Evolutionary conservation across 306 rosid species (phyloP), one percentile per base, ranked within the genome.

Genomic region (Pyrus pyrifolia): DNA sequence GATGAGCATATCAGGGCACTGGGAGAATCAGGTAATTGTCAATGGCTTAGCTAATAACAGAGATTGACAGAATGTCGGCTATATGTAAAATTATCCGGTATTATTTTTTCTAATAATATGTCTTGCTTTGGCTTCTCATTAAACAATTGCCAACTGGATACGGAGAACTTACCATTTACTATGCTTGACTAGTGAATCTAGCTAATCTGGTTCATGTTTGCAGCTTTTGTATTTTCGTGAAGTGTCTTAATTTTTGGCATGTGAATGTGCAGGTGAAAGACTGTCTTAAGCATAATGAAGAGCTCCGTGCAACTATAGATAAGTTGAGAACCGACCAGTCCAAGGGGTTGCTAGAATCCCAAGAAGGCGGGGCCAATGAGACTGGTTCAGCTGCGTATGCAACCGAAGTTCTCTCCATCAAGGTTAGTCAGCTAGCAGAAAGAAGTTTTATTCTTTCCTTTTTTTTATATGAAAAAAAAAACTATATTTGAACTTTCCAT

Each of bases 211-310:
- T 63, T 51, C 11, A 63, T 29, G 10, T 13, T 51, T 25, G 12
- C 5, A 3, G 4, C 42, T 38, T 38, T 30, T 33, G 27, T 76
- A n/a, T 67, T 53, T 68, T 70, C 38, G 17, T 45, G 14, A 25
- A 7, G 10, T 40, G 64, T 72, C 46, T 57, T 73, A 70, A 27
- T 23, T 23, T 70, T n/a, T 51, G 29, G 69, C 73, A 10, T 75
- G 78, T 67, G 70, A 71, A 79, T 81, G 78, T 79, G 73, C 81
- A 92, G 98, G 95, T 94, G 84, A 91, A 89, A 81, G 93, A 90
- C 73, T 92, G 98, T 83, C 93, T 92, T 58, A 88, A 92, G 88
- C 91, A 92, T 80, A 92, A 95, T 77, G 97, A 90, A 81, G 97
- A 87, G 84, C 98, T 95, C 72, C 91, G 97, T 53, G 85, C 77